These are phyloP conservation scores for Chenopodium formosanum DNA, from an alignment of 148 eudicot species.

Conservation along the genomic window DNA sequence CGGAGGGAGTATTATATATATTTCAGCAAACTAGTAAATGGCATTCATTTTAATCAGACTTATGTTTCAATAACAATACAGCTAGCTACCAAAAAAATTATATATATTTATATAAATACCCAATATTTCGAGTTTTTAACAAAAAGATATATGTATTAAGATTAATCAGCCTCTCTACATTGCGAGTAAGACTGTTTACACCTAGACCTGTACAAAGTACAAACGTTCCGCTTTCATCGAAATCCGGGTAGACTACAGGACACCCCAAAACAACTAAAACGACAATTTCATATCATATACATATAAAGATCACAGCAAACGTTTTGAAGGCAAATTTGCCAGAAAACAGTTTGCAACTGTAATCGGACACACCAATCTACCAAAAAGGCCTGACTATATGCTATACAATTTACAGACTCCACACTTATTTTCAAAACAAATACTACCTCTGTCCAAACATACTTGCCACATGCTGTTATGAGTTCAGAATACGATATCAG, in stretches of 20 bases:
- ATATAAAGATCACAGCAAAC: background rate
- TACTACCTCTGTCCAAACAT: background rate
- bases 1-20: too few species aligned
- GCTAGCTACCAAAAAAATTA: too few species aligned
- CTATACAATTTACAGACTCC: slow-evolving; percentile 25
- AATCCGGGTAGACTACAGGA: background rate
- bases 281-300: background rate
- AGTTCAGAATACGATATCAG: background rate
- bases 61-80: too few species aligned
- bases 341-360: slow-evolving; percentile 16
- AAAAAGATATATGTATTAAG: too few species aligned
- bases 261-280: background rate
- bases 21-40: too few species aligned
- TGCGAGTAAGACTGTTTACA: background rate
- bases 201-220: background rate
- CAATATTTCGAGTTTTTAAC: background rate
- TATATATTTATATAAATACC: too few species aligned
- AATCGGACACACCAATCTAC: slow-evolving; percentile 7
- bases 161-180: background rate
- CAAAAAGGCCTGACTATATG: slow-evolving; percentile 22
- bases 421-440: background rate
- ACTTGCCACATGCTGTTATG: background rate
- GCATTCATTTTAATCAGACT: too few species aligned
- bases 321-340: slow-evolving; percentile 6
- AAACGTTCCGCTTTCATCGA: background rate